Conservation (phyloP, 2,329 filamentous ascomycete genomes). For the Xylaria arbuscula region DNA sequence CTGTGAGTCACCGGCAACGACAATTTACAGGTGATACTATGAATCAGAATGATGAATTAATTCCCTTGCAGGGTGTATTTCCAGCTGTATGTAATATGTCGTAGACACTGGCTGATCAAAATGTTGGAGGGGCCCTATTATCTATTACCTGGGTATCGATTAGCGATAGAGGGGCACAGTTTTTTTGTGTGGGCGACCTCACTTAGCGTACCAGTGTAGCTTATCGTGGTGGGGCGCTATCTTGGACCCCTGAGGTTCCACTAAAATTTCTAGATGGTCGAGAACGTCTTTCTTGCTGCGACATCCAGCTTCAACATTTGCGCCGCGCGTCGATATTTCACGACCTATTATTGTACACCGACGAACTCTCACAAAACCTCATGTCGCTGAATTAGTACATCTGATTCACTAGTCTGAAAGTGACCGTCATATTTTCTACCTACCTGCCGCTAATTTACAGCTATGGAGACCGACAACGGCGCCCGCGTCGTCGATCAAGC, state of each 20-base stretch:
- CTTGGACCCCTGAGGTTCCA: conserved; percentile 28
- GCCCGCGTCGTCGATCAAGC: conserved; percentile 62
- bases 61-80: too few species aligned
- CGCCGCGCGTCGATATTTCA: conserved; percentile 16
- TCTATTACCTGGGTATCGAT: conserved; percentile 22
- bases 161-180: conserved; percentile 39
- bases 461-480: conserved; percentile 58
- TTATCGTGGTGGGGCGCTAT: conserved; percentile 31
- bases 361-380: neutral
- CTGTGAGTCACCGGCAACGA: conserved; percentile 16
- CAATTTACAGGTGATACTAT: neutral
- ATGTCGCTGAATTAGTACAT: neutral
- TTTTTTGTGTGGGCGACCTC: conserved; percentile 37
- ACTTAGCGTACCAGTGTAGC: conserved; percentile 3
- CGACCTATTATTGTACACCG: conserved; percentile 10
- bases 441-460: neutral
- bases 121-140: conserved; percentile 36
- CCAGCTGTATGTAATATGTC: neutral
- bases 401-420: too few species aligned
- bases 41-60: conserved; percentile 1
- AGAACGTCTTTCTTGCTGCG: conserved; percentile 23
- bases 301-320: conserved; percentile 21
- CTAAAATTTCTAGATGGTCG: conserved; percentile 39
- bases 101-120: conserved; percentile 18
- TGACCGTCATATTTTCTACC: neutral